phyloP scores from a whole-genome alignment of 176 grass and related monocot species.

The Pharus latifolius region DNA sequence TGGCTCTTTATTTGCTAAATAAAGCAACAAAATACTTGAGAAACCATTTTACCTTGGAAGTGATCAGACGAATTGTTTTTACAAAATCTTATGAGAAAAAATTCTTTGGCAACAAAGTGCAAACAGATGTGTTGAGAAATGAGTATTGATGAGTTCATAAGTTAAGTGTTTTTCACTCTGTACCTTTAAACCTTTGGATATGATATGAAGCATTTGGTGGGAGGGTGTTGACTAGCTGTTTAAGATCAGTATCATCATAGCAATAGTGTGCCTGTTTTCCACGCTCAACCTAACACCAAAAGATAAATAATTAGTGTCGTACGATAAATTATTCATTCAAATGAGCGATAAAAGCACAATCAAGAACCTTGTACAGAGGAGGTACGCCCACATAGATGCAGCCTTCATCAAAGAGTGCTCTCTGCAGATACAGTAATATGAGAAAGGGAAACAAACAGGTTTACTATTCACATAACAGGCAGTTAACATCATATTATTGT shows the following conservation, averaged over 20 bases:
- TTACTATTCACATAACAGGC: background rate
- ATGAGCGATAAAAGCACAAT: background rate
- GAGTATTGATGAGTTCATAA: background rate
- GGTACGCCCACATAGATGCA: conserved; percentile 95
- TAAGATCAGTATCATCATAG: conserved; percentile 78
- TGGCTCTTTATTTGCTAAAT: background rate
- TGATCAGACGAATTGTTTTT: background rate
- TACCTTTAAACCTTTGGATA: conserved; percentile 94
- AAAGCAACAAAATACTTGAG: background rate
- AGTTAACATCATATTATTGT: background rate
- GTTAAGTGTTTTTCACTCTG: background rate
- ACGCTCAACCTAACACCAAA: conserved; percentile 66
- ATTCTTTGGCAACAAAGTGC: background rate
- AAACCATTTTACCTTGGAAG: background rate
- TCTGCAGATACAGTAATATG: conserved; percentile 46
- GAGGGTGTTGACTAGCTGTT: conserved; percentile 55
- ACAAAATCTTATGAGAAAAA: background rate
- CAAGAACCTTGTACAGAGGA: conserved; percentile 83
- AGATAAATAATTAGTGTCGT: conserved; percentile 6
- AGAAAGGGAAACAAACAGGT: conserved; percentile 1
- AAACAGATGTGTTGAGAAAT: background rate
- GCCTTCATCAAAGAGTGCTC: conserved; percentile 90
- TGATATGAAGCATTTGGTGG: conserved; percentile 81
- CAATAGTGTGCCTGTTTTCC: conserved; percentile 91
- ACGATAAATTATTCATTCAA: background rate